Evolutionary conservation across 1,139 yeast species (phyloP), one percentile per base, ranked within the genome.

Genomic region (Debaryomyces robertsiae): DNA sequence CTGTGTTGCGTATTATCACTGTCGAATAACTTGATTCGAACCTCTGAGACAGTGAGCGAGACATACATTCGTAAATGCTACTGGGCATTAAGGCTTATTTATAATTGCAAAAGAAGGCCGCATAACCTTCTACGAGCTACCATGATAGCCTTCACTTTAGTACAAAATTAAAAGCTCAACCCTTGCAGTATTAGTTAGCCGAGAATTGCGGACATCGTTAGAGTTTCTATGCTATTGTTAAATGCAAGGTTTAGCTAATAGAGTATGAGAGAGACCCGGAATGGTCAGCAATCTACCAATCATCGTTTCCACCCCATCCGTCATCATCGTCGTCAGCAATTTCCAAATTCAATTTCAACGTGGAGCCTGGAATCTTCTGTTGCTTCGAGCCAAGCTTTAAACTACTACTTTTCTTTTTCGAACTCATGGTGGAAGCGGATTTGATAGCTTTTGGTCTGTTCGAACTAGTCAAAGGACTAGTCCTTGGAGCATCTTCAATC

Each of bases 271-370:
- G 10, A n/a, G 4, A 6, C 11, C 6, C 10, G 14, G 6, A 4
- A 10, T n/a, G 14, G 10, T 6, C 10, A 25, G 11, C 6, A 10
- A 6, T 11, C 30, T 32, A 42, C 42, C 45, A 42, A 35, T 58
- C 64, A 11, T 55, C 57, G 53, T 67, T 55, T 9, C 56, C 62
- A 34, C 55, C 73, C 27, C 79, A 86, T 82, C 85, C 80, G 0
- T 75, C 79, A 39, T 73, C 81, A 10, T 72, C 82, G 16, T 69
- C 75, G 6, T 66, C 69, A 10, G 66, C 75, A 11, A 58, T 63
- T 6, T 61, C 71, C 9, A 74, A 51, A 35, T 73, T 64, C 41
- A 75, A 55, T 34, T 73, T 69, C 32, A 75, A 55, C 3, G 60
- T 51, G 1, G 67, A 57, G 3, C 54, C 59, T 1, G 65, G 58